Evolutionary conservation across 495 filamentous ascomycete genomes (phyloP), one percentile per base, ranked within the genome.

Genomic region (Lophiostoma macrostomum): DNA sequence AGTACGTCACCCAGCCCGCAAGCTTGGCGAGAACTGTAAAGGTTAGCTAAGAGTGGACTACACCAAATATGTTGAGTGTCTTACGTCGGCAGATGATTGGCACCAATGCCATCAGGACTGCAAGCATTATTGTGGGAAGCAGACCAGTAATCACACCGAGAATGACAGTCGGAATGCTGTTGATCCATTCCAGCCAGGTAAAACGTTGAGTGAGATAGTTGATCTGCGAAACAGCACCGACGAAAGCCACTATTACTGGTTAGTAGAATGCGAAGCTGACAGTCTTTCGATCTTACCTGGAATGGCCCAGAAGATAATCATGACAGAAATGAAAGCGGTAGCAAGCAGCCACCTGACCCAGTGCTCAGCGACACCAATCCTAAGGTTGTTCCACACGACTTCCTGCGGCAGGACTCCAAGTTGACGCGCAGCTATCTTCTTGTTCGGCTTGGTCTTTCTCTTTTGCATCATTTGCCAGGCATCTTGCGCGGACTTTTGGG

Each of bases 261-360:
- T 32, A 56, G 53, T 19, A 25, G 12, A 32, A 16, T 16, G 11
- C 4, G 16, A 18, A 18, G 16, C 2, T 13, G 23, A 24, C 5
- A 16, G 34, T 28, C 16, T 1, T 3, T 5, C 20, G 3, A 20
- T 38, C 22, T 25, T 48, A 56, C 53, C 53, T 3, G 93, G 93
- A 52, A 98, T 88, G 3, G 90, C 87, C 90, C 90, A 97, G 78
- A 98, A 96, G 64, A 98, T 77, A 64, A 97, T 88, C 70, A 96
- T 69, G 18, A 77, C 87, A 22, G 71, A 65, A 45, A 96, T 83
- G 67, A 91, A 86, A 39, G 74, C 80, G 36, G 84, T 71, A 10
- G 88, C 85, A 12, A 73, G 77, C 45, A 84, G 77, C 67, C 83
- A 75, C 38, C 90, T 87, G 37, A 94, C 37, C 56, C 49, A 60